Evolutionary conservation across 345 rosid species (phyloP), one percentile per base, ranked within the genome.

Genomic region (Alliaria petiolata): DNA sequence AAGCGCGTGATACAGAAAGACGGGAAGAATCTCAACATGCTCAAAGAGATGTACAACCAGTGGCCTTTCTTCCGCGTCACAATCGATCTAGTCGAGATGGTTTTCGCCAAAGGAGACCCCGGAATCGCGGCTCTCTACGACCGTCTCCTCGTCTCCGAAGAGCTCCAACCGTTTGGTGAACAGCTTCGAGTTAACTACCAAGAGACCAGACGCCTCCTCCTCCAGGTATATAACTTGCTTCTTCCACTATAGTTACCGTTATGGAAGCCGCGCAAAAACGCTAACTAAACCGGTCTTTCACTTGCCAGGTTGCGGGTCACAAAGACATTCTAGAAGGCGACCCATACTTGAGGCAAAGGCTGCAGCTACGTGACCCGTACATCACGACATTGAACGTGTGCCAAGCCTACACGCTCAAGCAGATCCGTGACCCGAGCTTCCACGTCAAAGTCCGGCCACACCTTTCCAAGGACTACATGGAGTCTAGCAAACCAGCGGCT

Each of bases 1-100:
- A 89, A 63, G 66, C 83, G 82, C 4, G 82, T 83, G 38, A 89
- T 89, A 58, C 67, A 83, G 75, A 95, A 91, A 69, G 92, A 91
- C 66, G 33, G 40, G 7, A 91, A 78, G 81, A 87, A 93, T 76
- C 92, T 93, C 50, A 86, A 83, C 53, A 85, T 89, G 95, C 96
- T 95, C 45, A 93, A 80, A 72, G 95, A 79, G 54, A 95, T 95
- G 98, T 89, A 91, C 88, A 91, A 83, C 51, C 84, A 78, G 20
- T 95, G 99, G 99, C 99, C 99, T 13, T 95, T 95, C 84, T 95
- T 91, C 74, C 83, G 96, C 61, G 96, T 91, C 76, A 95, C 98
- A 44, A 85, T 91, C 62, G 98, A 95, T 68, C 82, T 91, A 46
- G 83, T 95, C 22, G 99, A 95, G 72, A 95, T 95, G 99, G 99